A percentile compares a stretch with the other conserved stretches of the same genome.
These are phyloP conservation scores for Penicillium palitans DNA, from an alignment of 2,329 filamentous ascomycete species.

Conservation along the genomic window DNA sequence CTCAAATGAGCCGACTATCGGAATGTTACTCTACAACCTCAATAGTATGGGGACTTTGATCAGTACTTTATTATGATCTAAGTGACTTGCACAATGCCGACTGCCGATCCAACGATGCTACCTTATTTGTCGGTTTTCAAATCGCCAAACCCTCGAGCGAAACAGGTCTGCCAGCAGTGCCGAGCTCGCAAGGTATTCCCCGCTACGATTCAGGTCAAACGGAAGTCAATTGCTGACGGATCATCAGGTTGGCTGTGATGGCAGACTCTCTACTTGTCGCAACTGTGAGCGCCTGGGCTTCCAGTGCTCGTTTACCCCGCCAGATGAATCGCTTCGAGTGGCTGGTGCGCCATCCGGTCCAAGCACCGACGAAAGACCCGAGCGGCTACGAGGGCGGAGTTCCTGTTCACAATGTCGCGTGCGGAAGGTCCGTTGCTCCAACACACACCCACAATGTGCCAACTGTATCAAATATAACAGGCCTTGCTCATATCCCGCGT, in stretches of 20 bases:
- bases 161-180: neutral
- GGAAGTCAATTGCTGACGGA: neutral
- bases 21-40: neutral
- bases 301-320: neutral
- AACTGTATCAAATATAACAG: neutral
- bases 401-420: neutral
- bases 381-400: neutral
- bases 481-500: neutral
- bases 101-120: neutral
- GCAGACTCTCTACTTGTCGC: neutral
- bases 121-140: neutral
- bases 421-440: conserved; percentile 1
- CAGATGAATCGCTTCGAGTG: neutral
- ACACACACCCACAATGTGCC: neutral
- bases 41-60: neutral
- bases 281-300: conserved; percentile 4
- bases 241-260: conserved; percentile 1
- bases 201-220: neutral
- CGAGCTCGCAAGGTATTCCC: neutral
- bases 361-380: neutral
- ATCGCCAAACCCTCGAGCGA: neutral
- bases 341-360: too few relatives aligned
- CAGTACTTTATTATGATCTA: neutral
- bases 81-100: neutral
- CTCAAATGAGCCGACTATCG: neutral